Percentiles rank a stretch among this genome's conserved stretches.
Evolutionary conservation across 345 rosid species (phyloP).

Genomic region (Durio zibethinus): DNA sequence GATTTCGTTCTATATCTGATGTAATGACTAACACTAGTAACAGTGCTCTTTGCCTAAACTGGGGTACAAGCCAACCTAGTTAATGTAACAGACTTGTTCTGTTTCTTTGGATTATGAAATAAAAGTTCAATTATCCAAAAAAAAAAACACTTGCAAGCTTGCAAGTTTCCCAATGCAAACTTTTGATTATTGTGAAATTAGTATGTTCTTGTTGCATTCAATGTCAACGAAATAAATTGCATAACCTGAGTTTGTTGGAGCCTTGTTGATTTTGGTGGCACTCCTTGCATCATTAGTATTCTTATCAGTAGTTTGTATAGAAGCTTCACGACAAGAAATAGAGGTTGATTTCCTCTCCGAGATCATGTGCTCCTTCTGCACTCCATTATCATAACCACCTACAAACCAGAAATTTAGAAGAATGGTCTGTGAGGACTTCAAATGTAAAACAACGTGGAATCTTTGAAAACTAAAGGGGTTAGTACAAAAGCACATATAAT

Average conservation of each 20-base stretch:
- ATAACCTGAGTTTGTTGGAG: constrained; percentile 41
- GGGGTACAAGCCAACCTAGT: too few relatives aligned
- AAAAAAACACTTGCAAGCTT: neutral
- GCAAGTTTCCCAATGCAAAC: neutral
- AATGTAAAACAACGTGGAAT: neutral
- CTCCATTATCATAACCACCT: constrained; percentile 24
- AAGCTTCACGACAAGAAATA: constrained; percentile 16
- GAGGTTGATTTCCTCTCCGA: constrained; percentile 36
- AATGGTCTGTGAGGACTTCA: neutral
- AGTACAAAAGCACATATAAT: neutral
- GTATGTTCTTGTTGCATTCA: neutral
- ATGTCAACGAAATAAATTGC: neutral
- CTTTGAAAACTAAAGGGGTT: neutral
- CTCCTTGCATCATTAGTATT: constrained; percentile 24
- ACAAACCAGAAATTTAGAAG: neutral
- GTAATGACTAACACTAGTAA: too few relatives aligned
- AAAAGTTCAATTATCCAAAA: too few relatives aligned
- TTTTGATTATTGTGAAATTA: neutral
- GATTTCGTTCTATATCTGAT: too few relatives aligned
- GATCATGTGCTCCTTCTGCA: constrained; percentile 23
- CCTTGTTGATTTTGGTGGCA: constrained; percentile 25
- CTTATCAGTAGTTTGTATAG: constrained; percentile 15
- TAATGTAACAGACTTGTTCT: too few relatives aligned
- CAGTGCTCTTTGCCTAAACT: too few relatives aligned
- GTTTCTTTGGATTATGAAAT: too few relatives aligned